Conservation (phyloP, 176 grass and related monocot genomes). For the Alopecurus myosuroides region DNA sequence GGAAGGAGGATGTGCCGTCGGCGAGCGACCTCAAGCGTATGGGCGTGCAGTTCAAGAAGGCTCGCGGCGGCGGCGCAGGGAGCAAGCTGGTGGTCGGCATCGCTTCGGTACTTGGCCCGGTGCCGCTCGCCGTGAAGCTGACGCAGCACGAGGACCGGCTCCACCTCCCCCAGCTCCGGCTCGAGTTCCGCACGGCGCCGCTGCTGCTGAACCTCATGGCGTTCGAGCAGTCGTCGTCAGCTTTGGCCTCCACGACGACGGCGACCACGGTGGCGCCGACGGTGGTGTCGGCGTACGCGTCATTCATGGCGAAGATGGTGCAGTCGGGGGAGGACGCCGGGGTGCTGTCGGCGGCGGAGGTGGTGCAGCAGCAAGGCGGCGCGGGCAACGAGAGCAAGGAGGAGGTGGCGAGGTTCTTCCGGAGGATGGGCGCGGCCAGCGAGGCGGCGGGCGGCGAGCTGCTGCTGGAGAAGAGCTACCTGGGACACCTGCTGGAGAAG, state of each 20-base stretch:
- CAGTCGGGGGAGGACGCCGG: constrained; percentile 38
- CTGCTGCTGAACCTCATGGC: constrained; percentile 54
- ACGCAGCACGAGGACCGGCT: constrained; percentile 38
- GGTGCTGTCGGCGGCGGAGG: constrained; percentile 41
- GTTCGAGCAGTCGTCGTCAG: constrained; percentile 29
- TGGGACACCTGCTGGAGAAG: not conserved
- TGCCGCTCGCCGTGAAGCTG: constrained; percentile 40
- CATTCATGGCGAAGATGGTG: constrained; percentile 50
- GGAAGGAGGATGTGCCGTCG: constrained; percentile 25
- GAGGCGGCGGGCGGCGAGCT: constrained; percentile 11
- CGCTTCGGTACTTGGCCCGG: constrained; percentile 30
- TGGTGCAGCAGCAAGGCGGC: constrained; percentile 21
- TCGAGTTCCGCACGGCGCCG: constrained; percentile 44
- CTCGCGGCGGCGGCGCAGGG: not conserved
- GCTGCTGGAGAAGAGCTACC: constrained; percentile 39
- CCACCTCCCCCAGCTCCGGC: constrained; percentile 21
- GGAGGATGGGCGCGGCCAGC: constrained; percentile 24
- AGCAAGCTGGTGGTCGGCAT: not conserved
- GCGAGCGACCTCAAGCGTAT: constrained; percentile 57
- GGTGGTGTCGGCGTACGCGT: constrained; percentile 48
- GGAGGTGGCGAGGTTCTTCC: constrained; percentile 24
- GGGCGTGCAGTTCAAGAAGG: constrained; percentile 34
- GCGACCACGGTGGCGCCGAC: not conserved
- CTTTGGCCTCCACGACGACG: not conserved
- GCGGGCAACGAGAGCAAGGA: constrained; percentile 28